phyloP scores from a whole-genome alignment of 768 basidiomycete species.

The Brasilioporus rufonigricans region DNA sequence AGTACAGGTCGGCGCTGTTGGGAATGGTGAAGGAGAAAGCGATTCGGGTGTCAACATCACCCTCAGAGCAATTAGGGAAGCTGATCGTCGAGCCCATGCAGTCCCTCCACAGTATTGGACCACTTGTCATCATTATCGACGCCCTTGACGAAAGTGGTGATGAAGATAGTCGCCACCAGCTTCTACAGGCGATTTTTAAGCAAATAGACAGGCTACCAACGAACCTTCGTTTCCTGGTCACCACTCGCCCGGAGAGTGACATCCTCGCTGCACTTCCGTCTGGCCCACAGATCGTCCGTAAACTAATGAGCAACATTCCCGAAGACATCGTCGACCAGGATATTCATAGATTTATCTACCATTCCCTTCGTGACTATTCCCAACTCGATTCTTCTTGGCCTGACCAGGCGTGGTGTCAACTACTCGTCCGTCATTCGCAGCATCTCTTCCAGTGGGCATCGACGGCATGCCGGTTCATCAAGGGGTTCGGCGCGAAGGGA shows the following conservation, averaged over 20 bases:
- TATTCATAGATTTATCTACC: background rate
- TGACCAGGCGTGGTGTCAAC: background rate
- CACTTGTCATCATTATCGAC: constrained; percentile 13
- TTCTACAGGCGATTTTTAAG: constrained; percentile 15
- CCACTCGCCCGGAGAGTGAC: background rate
- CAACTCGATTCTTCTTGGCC: background rate
- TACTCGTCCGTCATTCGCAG: background rate
- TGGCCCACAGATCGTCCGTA: too few species aligned
- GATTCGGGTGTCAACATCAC: background rate
- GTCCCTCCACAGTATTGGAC: background rate
- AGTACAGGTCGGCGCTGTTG: background rate
- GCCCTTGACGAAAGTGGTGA: constrained; percentile 24
- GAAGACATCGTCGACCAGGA: background rate
- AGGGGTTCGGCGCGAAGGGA: background rate
- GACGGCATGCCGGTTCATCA: background rate
- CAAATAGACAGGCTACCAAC: constrained; percentile 9
- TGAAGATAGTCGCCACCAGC: background rate
- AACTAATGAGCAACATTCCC: background rate
- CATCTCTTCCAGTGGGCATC: background rate
- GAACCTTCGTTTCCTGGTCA: constrained; percentile 17
- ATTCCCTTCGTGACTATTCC: background rate
- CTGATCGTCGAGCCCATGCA: background rate
- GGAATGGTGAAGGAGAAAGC: background rate
- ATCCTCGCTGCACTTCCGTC: background rate
- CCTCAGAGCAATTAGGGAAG: background rate